Percentiles rank a stretch among this genome's conserved stretches.
These are phyloP conservation scores for Suhomyces maxii DNA, from an alignment of 1,139 yeast species.

Conservation along the genomic window DNA sequence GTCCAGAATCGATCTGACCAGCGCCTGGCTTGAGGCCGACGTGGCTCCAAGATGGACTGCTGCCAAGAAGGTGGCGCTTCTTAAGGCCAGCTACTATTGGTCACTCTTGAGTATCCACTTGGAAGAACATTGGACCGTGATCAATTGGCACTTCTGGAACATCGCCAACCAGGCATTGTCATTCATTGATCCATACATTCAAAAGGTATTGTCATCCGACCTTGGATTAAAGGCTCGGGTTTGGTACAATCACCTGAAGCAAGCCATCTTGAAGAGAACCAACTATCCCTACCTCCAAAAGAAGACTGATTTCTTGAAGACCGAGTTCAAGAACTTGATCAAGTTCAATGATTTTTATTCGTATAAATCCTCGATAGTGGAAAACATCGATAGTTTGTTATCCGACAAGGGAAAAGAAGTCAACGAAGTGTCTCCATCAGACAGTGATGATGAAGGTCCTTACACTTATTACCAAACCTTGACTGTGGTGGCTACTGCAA, in stretches of 20 bases:
- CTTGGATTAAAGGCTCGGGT: background rate
- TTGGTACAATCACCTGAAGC: constrained; percentile 3
- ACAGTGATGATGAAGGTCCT: constrained; percentile 4
- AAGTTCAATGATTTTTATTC: constrained; percentile 20
- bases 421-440: background rate
- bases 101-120: background rate
- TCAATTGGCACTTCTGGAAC: background rate
- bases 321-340: constrained; percentile 31
- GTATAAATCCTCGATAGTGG: constrained; percentile 16
- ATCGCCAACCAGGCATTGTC: background rate
- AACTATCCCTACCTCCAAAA: constrained; percentile 13
- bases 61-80: background rate
- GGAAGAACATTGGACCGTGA: background rate
- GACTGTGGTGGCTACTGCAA: constrained; percentile 1
- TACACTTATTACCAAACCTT: constrained; percentile 8
- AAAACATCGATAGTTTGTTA: constrained; percentile 25
- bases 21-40: background rate
- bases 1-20: background rate
- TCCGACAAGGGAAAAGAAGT: constrained; percentile 12
- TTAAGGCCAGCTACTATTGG: constrained; percentile 1
- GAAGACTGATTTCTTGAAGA: constrained; percentile 23
- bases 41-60: background rate
- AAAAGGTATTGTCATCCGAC: background rate
- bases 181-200: background rate
- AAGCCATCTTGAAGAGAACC: constrained; percentile 8